Evolutionary conservation across 2,329 filamentous ascomycete species (phyloP), one percentile per base, ranked within the genome.

Genomic region (Diaporthe batatas): DNA sequence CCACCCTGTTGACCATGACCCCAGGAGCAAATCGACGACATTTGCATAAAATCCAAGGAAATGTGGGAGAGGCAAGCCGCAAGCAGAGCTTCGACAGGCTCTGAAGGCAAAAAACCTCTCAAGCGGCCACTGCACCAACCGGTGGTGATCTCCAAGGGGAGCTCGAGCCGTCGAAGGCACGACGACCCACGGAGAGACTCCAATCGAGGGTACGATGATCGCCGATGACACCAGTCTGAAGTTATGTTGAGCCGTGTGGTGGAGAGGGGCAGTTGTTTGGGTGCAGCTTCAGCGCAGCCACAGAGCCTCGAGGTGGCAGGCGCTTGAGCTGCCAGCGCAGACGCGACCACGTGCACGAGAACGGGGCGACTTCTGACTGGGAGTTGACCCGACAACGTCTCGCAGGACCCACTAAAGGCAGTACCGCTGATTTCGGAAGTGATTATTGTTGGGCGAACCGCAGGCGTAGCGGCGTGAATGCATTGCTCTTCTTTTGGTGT

Each of bases 11-110:
- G 71, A 79, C 72, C 71, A 44, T 72, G 62, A 64, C 71, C 53
- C 70, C 77, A 90, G 89, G 88, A 90, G 81, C 89, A 91, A 84
- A 90, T 91, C 75, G 88, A 91, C 77, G 89, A 91, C 76, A 89
- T 91, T 71, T 91, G 89, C 79, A 80, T 84, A 74, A 90, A 90
- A 79, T 90, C 88, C 47, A 88, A 84, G 74, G 86, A 89, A 70
- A 82, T 88, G 74, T 91, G 88, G 88, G 87, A 90, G 75, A 86
- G 81, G 75, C 87, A 90, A 79, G 86, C 86, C 21, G 87, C 86
- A 18, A 87, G 87, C 53, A 85, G 85, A 75, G 79, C 82, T 67
- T 81, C 84, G 67, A 53, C 44, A 21, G 67, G 77, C 18, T 83
- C 84, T 70, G 83, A 83, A 47, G 81, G 84, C 23, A 84, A 87